Evolutionary conservation across 768 basidiomycete species (phyloP).

Genomic region (Rhodosporidiobolus sp.): DNA sequence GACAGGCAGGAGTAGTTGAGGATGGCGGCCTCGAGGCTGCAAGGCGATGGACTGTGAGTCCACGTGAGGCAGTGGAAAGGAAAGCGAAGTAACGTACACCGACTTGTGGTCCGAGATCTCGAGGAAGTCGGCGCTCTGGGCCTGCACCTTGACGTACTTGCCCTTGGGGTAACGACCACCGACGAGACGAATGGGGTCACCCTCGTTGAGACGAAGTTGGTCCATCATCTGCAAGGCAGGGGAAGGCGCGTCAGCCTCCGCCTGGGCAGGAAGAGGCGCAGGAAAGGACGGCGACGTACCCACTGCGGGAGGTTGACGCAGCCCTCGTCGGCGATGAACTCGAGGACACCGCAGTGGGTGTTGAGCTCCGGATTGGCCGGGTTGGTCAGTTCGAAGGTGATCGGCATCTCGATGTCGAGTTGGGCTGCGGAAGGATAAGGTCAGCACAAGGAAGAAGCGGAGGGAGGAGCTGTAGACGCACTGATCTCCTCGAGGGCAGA

Average conservation of each 20-base stretch:
- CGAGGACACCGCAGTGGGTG: constrained; percentile 94
- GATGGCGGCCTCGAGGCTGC: constrained; percentile 86
- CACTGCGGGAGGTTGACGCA: constrained; percentile 92
- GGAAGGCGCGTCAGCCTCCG: too few species aligned
- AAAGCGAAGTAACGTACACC: constrained; percentile 67
- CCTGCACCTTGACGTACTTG: constrained; percentile 93
- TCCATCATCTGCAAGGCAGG: constrained; percentile 74
- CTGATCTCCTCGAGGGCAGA: constrained; percentile 84
- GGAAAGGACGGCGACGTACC: constrained; percentile 49
- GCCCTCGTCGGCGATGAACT: constrained; percentile 97
- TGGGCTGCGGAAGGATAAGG: constrained; percentile 51
- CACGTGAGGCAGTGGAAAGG: not conserved
- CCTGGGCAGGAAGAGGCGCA: not conserved
- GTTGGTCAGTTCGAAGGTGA: constrained; percentile 96
- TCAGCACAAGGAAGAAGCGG: not conserved
- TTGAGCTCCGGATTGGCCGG: constrained; percentile 71
- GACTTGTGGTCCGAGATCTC: constrained; percentile 97
- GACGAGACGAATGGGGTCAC: constrained; percentile 89
- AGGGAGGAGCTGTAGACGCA: constrained; percentile 46
- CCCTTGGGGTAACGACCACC: constrained; percentile 86
- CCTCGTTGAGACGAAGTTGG: constrained; percentile 84
- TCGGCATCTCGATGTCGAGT: constrained; percentile 83
- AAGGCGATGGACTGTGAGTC: not conserved
- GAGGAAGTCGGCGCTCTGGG: constrained; percentile 89
- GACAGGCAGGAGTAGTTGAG: constrained; percentile 89